Base-by-base conservation (phyloP, 2,329 filamentous ascomycete genomes). In the Botrytis medusae region DNA sequence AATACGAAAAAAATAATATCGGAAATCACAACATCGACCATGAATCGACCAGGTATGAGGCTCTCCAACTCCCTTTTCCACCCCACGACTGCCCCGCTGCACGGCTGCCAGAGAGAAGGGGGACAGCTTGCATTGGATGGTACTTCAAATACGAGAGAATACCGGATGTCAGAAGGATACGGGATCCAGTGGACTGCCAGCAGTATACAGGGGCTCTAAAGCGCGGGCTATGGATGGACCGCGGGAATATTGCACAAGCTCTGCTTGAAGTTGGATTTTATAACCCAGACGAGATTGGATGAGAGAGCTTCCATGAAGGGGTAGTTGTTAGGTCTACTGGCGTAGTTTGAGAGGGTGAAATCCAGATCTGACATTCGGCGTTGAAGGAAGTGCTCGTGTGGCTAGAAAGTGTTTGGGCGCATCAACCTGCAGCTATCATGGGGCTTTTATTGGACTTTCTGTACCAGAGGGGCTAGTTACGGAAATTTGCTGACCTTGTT, bases 1-100 rank as follows among this genome's bases (percentile, higher is more conserved):
- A 51, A 54, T 54, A 72, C 34, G 29, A n/a, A 42, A 34, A 25
- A 46, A 44, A n/a, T 60, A 25, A 37, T 44, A 29, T 40, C 10
- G 25, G 62, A 22, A 42, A 40, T 34, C 74, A 42, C 46, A 64
- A 25, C 67, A 59, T 68, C 68, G 73, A 77, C 71, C 72, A 81
- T 81, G 79, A 81, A 81, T 76, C 78, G 79, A 77, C 79, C 79
- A 80, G 79, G 79, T 81, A 80, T 76, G 79, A 71, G 75, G 69
- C 54, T 75, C 74, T 75, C 60, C 42, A 59, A 75, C 74, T 37
- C 73, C 75, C 74, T 74, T 74, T 77, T 72, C 73, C 75, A 74
- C 75, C 75, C 75, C 76, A 74, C 75, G 75, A 44, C 72, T 76
- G 77, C 78, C 78, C 78, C 79, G 77, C 79, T 74, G 74, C 71